Evolutionary conservation across 2,329 filamentous ascomycete species (phyloP), one percentile per base, ranked within the genome.

Genomic region (Dactylonectria macrodidyma): DNA sequence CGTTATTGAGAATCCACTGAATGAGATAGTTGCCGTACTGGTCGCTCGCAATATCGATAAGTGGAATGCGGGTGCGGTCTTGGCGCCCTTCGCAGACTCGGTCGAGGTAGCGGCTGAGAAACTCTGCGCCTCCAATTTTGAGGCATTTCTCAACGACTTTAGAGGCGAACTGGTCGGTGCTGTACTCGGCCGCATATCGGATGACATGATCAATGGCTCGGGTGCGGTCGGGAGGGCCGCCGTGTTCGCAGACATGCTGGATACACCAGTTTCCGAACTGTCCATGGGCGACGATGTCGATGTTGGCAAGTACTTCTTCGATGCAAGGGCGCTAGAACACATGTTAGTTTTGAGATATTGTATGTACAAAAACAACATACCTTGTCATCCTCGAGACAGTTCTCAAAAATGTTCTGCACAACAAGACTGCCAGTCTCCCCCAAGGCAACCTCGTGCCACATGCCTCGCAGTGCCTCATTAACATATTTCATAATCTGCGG

Each of bases 191-290:
- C 36, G 95, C 94, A 82, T 94, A 97, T 71, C 92, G 92, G 73
- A 99, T 92, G 77, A 99, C 95, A 81, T 98, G 95, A 74, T 99
- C 95, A 77, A 98, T 92, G 51, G 97, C 96, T 73, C 95, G 92
- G 82, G 92, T 95, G 76, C 95, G 95, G 81, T 99, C 97, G 47
- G 92, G 91, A 36, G 95, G 93, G 65, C 92, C 92, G 58, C 97
- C 95, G 79, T 99, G 96, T 81, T 99, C 96, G 82, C 96, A 99
- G 76, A 99, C 95, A 82, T 99, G 96, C 83, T 99, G 96, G 77
- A 99, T 98, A 84, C 96, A 99, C 96, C 96, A 99, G 81, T 99
- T 99, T 63, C 96, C 96, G 79, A 99, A 99, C 80, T 99, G 96
- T 30, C 96, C 96, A 80, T 98, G 95, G 66, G 96, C 93, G 77